These are phyloP conservation scores for Aspergillus aculeatus DNA, from an alignment of 2,329 filamentous ascomycete species.

Conservation along the genomic window DNA sequence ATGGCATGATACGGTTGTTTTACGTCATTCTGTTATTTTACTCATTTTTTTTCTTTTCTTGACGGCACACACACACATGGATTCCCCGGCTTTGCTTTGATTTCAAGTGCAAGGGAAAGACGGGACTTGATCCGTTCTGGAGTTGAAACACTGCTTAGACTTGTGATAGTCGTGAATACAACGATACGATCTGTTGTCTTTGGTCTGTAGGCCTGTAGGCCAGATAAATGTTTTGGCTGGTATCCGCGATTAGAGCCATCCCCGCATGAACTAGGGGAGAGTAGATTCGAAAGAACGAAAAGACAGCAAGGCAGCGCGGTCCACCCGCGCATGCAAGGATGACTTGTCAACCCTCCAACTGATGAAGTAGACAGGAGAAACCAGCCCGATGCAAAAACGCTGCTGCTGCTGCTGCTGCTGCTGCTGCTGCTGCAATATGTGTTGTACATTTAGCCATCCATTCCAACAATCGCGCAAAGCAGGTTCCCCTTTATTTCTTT, in stretches of 20 bases:
- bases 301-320: neutral
- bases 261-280: neutral
- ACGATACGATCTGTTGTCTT: constrained; percentile 10
- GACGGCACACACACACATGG: constrained; percentile 27
- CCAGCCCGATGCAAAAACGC: too few species aligned
- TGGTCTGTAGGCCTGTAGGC: too few species aligned
- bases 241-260: neutral
- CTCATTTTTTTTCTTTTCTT: constrained; percentile 28
- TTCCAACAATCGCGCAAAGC: too few species aligned
- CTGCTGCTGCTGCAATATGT: too few species aligned
- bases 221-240: neutral
- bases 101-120: constrained; percentile 11
- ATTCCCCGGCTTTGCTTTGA: constrained; percentile 8
- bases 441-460: too few species aligned
- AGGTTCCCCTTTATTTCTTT: too few species aligned
- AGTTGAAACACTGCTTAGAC: constrained; percentile 12
- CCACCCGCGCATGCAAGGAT: neutral
- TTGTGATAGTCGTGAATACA: constrained; percentile 17
- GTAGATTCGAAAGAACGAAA: neutral
- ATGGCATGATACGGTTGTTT: constrained; percentile 39
- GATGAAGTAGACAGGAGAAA: too few species aligned
- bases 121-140: constrained; percentile 18
- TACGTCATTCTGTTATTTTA: constrained; percentile 19
- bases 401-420: too few species aligned
- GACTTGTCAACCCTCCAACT: neutral